Percentiles rank a stretch among this genome's conserved stretches.
phyloP scores from a whole-genome alignment of 2,329 filamentous ascomycete genomes.

The Colletotrichum falcatum region DNA sequence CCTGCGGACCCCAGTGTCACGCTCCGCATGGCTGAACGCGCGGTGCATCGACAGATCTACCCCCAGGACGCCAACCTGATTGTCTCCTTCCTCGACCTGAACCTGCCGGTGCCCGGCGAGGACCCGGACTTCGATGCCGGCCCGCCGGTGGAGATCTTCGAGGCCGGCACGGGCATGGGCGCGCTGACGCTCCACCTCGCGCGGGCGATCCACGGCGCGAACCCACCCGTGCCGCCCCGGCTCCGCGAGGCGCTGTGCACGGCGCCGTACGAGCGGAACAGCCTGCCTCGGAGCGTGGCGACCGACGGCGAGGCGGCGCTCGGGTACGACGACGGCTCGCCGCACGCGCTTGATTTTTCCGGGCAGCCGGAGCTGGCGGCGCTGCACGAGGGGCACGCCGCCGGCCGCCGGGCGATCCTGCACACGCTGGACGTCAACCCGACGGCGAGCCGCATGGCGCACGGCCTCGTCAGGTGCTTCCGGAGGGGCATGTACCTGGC shows the following conservation, averaged over 20 bases:
- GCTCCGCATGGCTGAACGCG: slow-evolving; percentile 20
- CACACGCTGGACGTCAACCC: slow-evolving; percentile 78
- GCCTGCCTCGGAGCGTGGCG: slow-evolving; percentile 29
- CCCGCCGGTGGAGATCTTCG: slow-evolving; percentile 77
- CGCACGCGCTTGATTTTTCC: slow-evolving; percentile 42
- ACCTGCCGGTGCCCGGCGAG: slow-evolving; percentile 61
- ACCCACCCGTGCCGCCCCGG: slow-evolving; percentile 62
- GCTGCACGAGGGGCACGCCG: slow-evolving; percentile 58
- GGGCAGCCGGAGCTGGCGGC: slow-evolving; percentile 42
- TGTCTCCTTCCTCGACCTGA: slow-evolving; percentile 80
- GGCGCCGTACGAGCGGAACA: slow-evolving; percentile 36
- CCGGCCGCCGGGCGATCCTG: slow-evolving; percentile 74
- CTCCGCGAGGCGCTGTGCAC: slow-evolving; percentile 49
- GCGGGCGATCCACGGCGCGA: slow-evolving; percentile 80
- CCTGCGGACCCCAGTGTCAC: neutral
- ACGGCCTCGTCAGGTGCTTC: slow-evolving; percentile 74
- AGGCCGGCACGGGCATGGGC: slow-evolving; percentile 88
- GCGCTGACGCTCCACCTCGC: slow-evolving; percentile 81
- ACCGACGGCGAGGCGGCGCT: slow-evolving; percentile 38
- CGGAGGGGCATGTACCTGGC: slow-evolving; percentile 76
- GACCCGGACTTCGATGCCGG: slow-evolving; percentile 49
- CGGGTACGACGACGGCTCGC: slow-evolving; percentile 1
- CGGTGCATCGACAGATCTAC: slow-evolving; percentile 60
- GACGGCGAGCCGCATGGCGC: slow-evolving; percentile 73
- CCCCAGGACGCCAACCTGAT: slow-evolving; percentile 81